Evolutionary conservation across 106 monocot species (phyloP), one percentile per base, ranked within the genome.

Genomic region (Narthecium ossifragum): DNA sequence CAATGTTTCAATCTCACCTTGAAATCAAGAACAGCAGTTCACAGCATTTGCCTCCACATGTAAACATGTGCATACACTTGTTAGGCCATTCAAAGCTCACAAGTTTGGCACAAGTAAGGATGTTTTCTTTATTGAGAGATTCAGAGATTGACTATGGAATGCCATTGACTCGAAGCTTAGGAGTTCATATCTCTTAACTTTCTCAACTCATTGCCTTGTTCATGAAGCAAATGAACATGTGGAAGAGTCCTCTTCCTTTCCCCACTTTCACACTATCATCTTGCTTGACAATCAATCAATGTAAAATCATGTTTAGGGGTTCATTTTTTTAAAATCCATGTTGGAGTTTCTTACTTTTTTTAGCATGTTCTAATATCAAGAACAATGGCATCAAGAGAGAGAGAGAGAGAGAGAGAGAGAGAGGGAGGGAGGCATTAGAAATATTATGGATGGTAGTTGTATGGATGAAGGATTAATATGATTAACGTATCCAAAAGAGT

Each of bases 141-240:
- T 0, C 43, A 49, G 20, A 24, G 18, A 22, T 22, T 49, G 4
- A 48, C 22, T 6, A 22, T 24, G 9, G 23, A 5, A 49, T 20
- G 9, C 1, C 21, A 49, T 49, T 9, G 49, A 24, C 49, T 20
- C 21, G 2, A 24, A 8, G 20, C 43, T 43, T 20, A 5, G 2
- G 8, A 49, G 8, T 49, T 22, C 2, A 1, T 22, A 8, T 22
- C 9, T 22, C 13, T 2, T 49, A 2, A 23, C 49, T 49, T 49
- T 24, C 49, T 4, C 8, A 24, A 49, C n/a, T n/a, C n/a, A n/a
- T n/a, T n/a, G n/a, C n/a, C n/a, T n/a, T n/a, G n/a, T n/a, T n/a
- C n/a, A n/a, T 49, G 49, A 49, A 49, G 23, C 49, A 49, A 49
- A 3, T 49, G 49, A 49, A 49, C 49, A 49, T 49, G 49, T 36